A percentile compares a stretch with the other conserved stretches of the same genome.
Conservation (phyloP, 2,329 filamentous ascomycete species). For the Diaporthe ilicicola region DNA sequence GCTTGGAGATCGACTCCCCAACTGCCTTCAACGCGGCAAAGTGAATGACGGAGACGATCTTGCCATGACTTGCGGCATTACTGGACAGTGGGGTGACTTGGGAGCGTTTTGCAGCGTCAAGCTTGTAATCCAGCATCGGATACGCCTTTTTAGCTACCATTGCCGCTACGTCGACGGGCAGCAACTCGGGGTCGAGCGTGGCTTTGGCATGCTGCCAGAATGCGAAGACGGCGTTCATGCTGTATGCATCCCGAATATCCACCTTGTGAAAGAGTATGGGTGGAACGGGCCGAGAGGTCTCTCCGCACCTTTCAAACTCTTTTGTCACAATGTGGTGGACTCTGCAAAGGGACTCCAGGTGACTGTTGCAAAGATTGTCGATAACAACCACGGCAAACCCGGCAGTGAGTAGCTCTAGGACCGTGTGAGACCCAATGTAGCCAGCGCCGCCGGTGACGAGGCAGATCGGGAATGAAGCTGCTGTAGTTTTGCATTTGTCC, state of each 20-base stretch:
- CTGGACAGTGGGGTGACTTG: conserved; percentile 3
- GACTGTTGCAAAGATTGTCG: conserved; percentile 32
- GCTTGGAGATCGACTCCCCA: conserved; percentile 28
- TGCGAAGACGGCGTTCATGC: conserved; percentile 26
- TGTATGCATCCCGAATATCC: conserved; percentile 22
- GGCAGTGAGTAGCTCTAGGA: conserved; percentile 31
- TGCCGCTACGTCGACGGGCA: conserved; percentile 28
- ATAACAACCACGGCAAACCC: conserved; percentile 31
- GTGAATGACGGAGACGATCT: conserved; percentile 30
- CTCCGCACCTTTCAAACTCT: conserved; percentile 26
- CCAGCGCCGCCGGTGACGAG: conserved; percentile 30
- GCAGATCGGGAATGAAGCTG: conserved; percentile 25
- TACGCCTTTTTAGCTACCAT: conserved; percentile 27
- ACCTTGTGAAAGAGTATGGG: conserved; percentile 29
- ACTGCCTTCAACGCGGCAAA: conserved; percentile 32
- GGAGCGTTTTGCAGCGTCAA: conserved; percentile 18
- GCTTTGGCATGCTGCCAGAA: conserved; percentile 28
- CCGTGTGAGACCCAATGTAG: conserved; percentile 31
- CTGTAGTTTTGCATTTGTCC: conserved; percentile 1
- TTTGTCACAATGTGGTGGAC: conserved; percentile 29
- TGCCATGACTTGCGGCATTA: conserved; percentile 9
- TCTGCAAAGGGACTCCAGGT: conserved; percentile 27
- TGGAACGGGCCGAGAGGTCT: conserved; percentile 15
- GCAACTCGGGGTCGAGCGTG: conserved; percentile 7
- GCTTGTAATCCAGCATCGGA: conserved; percentile 26